A percentile compares a stretch with the other conserved stretches of the same genome.
Conservation (phyloP, 305 asterid genomes). For the Withania somnifera region DNA sequence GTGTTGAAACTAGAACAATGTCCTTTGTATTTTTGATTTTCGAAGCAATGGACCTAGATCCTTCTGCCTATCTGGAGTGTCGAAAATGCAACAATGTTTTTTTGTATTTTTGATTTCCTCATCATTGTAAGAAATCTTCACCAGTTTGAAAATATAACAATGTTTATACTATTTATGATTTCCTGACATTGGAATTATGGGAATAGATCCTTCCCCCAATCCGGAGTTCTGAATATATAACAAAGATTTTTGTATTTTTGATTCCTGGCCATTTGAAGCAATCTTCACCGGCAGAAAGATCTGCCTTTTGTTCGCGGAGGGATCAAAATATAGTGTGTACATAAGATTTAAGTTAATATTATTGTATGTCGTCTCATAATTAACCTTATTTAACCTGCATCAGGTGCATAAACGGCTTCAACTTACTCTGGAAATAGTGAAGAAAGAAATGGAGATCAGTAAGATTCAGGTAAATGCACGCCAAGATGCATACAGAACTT, state of each 20-base stretch:
- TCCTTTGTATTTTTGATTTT: neutral
- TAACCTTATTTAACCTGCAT: neutral
- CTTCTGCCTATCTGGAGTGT: neutral
- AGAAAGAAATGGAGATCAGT: conserved; percentile 99
- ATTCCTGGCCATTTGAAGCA: neutral
- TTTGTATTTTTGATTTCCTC: neutral
- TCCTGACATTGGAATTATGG: neutral
- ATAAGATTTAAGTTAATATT: neutral
- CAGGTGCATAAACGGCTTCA: conserved; percentile 83
- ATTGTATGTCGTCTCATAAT: neutral
- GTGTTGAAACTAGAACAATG: neutral
- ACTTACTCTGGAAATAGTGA: conserved; percentile 81
- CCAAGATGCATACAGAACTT: neutral
- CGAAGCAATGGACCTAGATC: neutral
- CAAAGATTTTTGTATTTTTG: neutral
- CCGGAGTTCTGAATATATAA: no score
- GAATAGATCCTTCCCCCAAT: neutral
- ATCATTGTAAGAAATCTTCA: neutral
- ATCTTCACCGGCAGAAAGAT: neutral
- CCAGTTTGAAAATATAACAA: neutral
- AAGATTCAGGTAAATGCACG: conserved; percentile 65
- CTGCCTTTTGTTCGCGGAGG: neutral
- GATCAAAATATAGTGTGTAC: neutral
- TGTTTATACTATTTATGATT: neutral
- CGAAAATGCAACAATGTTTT: neutral